phyloP scores from a whole-genome alignment of 495 filamentous ascomycete species.

The Pyrenula massariospora region DNA sequence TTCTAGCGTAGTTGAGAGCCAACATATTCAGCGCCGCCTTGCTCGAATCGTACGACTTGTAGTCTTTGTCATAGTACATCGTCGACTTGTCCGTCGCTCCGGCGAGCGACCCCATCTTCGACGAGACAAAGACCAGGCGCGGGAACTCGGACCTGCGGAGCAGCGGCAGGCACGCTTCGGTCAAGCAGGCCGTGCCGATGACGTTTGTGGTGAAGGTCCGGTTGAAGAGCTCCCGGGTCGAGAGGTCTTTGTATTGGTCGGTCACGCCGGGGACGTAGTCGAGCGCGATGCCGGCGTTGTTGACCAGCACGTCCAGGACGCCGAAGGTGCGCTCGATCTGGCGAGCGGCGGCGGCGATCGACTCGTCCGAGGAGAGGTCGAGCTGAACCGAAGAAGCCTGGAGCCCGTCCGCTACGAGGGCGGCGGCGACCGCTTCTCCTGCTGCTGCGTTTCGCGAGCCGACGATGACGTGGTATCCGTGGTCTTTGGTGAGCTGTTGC shows the following conservation, averaged over 20 bases:
- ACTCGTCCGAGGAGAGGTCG: conserved; percentile 18
- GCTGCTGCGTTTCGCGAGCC: conserved; percentile 14
- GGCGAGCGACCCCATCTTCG: conserved; percentile 20
- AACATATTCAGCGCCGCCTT: conserved; percentile 34
- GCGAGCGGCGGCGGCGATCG: conserved; percentile 14
- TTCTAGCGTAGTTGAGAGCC: conserved; percentile 9
- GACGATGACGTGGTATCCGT: conserved; percentile 12
- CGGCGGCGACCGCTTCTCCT: conserved; percentile 10
- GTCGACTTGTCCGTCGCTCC: conserved; percentile 16
- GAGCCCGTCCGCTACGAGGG: conserved; percentile 5
- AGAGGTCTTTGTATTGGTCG: conserved; percentile 1
- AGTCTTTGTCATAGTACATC: conserved; percentile 8
- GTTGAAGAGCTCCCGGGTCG: conserved; percentile 13
- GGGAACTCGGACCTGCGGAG: conserved; percentile 21
- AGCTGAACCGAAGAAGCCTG: conserved; percentile 13
- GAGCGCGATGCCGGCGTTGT: conserved; percentile 21
- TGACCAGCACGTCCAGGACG: conserved; percentile 21
- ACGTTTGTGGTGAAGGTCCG: conserved; percentile 26
- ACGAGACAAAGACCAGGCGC: conserved; percentile 27
- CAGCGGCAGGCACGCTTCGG: conserved; percentile 26
- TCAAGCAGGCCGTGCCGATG: conserved; percentile 19
- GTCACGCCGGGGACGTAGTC: background rate
- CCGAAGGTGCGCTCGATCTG: conserved; percentile 11
- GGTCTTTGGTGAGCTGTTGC: conserved; percentile 10
- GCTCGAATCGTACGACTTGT: conserved; percentile 22